Conservation (phyloP, 1,284 basidiomycete species). For the Thelephora terrestris region DNA sequence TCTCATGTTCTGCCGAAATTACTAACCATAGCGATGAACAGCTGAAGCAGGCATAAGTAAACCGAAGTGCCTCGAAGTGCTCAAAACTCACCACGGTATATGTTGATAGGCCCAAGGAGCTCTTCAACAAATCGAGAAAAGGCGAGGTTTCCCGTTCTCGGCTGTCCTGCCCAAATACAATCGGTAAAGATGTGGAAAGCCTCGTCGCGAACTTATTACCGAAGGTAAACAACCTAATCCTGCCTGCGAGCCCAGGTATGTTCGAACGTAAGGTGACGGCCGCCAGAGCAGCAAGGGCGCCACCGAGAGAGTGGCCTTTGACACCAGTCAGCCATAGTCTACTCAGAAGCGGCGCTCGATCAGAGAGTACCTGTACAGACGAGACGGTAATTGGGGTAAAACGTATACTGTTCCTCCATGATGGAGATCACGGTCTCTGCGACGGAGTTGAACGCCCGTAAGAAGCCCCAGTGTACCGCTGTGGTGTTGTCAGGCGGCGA, state of each 20-base stretch:
- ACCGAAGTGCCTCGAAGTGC: not conserved
- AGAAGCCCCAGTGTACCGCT: not conserved
- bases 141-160: not conserved
- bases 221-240: conserved; percentile 9
- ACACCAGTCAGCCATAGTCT: conserved; percentile 7
- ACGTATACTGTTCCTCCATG: not conserved
- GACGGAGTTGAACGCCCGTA: not conserved
- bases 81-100: conserved; percentile 22
- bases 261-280: conserved; percentile 13
- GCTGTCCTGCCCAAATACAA: not conserved
- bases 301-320: conserved; percentile 20
- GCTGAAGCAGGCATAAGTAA: not conserved
- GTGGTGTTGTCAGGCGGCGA: not conserved
- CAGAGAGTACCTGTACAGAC: not conserved
- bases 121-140: conserved; percentile 10
- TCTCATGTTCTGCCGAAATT: not conserved
- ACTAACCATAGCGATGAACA: not conserved
- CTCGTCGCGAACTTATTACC: conserved; percentile 2
- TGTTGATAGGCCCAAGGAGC: not conserved
- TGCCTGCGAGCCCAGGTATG: conserved; percentile 8
- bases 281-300: conserved; percentile 15
- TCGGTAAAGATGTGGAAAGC: not conserved
- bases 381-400: not conserved
- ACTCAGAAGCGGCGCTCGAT: not conserved
- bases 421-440: not conserved